Base-by-base conservation (phyloP, 1,139 yeast species). In the Candida anutae region DNA sequence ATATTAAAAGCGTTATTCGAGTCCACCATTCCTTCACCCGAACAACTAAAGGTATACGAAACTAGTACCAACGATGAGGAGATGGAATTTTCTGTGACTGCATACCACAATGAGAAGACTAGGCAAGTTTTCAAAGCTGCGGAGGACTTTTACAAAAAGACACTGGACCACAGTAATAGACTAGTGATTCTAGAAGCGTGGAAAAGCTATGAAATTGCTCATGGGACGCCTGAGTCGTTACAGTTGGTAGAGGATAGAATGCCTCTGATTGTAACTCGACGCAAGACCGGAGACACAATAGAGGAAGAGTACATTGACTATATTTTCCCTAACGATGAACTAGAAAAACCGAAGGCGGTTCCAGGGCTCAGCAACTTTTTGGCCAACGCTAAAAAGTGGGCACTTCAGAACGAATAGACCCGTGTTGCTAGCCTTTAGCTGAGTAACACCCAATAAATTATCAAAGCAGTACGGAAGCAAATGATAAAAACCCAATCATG, bases 1-100 rank as follows among this genome's bases (percentile, higher is more conserved):
- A 67, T 82, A 6, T 63, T 77, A 12, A 67, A 61, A 43, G 94
- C 94, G 2, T 54, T 76, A 37, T 80, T 80, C 47, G 95, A 85
- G 46, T 59, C 82, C 1, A 62, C 77, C 1, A 69, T 79, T 3
- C 88, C 88, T 3, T 65, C 78, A 2, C 55, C 56, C 1, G 55
- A 52, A 6, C 87, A 80, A 43, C 35, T 76, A 17, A 43, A 43
- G 15, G 43, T 46, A 19, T 64, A 64, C 34, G 55, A 60, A 23
- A 53, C 48, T 10, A 57, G 52, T n/a, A 62, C 55, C 12, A 29
- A 26, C 5, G 64, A 56, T 13, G 61, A 56, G n/a, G 74, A 68
- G 12, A 60, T 69, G 16, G 78, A 67, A 31, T 66, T 74, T 27
- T 65, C 65, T 19, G 54, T 78, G 1, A 65, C 69, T 1, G 75